Percentiles rank a stretch among this genome's conserved stretches.
Conservation (phyloP, 2,329 filamentous ascomycete genomes). For the Cyphellophora attinorum region DNA sequence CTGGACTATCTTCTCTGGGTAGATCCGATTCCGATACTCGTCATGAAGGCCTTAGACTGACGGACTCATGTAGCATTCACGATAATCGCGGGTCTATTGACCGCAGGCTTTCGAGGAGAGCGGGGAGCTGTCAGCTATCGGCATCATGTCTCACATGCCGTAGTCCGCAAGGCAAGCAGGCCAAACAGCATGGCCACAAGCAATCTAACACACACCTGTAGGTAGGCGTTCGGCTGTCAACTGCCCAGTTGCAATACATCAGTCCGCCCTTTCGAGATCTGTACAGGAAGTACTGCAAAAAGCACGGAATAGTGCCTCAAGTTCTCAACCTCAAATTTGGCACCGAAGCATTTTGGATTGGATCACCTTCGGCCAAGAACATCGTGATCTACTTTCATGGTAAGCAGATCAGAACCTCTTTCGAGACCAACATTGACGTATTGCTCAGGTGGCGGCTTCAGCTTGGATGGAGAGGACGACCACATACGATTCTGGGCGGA, state of each 20-base stretch:
- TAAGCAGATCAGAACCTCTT: no score
- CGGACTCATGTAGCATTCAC: no score
- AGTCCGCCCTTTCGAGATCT: constrained; percentile 10
- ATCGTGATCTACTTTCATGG: constrained; percentile 18
- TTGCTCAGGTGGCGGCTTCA: constrained; percentile 16
- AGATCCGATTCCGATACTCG: no score
- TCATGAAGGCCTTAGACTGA: no score
- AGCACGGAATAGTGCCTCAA: constrained; percentile 7
- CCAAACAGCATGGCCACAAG: background rate
- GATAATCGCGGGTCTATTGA: no score
- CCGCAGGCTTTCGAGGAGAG: constrained; percentile 30
- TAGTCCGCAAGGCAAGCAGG: constrained; percentile 19
- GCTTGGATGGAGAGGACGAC: constrained; percentile 13
- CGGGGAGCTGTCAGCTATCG: constrained; percentile 25
- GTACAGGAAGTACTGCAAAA: constrained; percentile 13
- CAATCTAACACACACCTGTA: constrained; percentile 3
- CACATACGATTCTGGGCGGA: constrained; percentile 16
- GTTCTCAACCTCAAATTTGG: constrained; percentile 15
- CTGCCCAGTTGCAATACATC: constrained; percentile 15
- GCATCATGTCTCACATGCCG: constrained; percentile 24
- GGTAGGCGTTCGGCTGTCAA: constrained; percentile 9
- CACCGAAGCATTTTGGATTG: constrained; percentile 18
- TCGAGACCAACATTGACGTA: no score
- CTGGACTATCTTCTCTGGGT: constrained; percentile 9
- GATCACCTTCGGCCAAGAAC: constrained; percentile 15